Base-by-base conservation (phyloP, 1,284 basidiomycete species). In the Sporisorium reilianum region DNA sequence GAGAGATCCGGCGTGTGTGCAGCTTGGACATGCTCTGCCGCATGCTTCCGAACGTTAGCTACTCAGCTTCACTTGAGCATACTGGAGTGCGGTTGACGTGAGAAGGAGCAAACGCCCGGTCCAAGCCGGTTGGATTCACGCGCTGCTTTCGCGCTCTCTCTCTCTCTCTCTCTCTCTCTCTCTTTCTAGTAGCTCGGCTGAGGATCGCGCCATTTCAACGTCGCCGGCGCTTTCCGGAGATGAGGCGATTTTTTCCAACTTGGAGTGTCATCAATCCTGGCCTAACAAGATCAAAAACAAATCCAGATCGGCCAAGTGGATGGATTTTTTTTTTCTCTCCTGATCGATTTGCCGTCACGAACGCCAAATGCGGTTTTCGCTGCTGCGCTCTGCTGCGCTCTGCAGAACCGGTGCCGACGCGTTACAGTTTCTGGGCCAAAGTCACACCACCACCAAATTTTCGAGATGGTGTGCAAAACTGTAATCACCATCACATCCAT, bases 401-500 rank as follows among this genome's bases (percentile, higher is more conserved):
- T 34, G 28, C 30, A 20, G 40, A 25, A 18, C 41, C 20, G 67
- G 67, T 70, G 61, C 67, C 61, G 67, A 70, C 61, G 67, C 68
- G 62, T 61, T 71, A 65, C 60, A 72, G 69, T 72, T 72, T 72
- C 69, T 63, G 23, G 52, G 30, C 34, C 64, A 2, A 67, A 48
- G 69, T 72, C 69, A 72, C 69, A 72, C 69, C 69, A 66, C 64
- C 64, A 66, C 52, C 68, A 53, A 62, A 49, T 48, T 65, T 62
- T 40, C 38, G 34, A 23, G 12, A 48, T 62, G 41, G 38, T 44
- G 44, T 38, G 44, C 55, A 67, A 57, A 64, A 68, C 61, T 64
- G 50, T 58, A 67, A 23, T 63, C 57, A 67, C 64, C 61, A 67
- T 59, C 60, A 63, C 56, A 41, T 51, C 54, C 53, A 56, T 50